Conservation (phyloP, 2,329 filamentous ascomycete species). For the Neospermospora avenae region DNA sequence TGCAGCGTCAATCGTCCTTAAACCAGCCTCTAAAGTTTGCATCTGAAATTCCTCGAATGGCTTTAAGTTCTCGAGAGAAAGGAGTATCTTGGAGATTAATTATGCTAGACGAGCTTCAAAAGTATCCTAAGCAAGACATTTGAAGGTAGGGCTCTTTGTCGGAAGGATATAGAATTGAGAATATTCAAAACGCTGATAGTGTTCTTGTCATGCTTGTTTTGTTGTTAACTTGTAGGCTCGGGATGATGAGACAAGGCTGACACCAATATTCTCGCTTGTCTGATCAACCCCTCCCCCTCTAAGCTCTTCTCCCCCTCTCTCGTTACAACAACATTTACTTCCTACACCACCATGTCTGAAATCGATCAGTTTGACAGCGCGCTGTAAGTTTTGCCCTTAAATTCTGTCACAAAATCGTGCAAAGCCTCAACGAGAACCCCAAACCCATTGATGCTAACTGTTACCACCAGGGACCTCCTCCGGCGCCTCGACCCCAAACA, state of each 20-base stretch:
- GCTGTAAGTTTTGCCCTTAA: conserved; percentile 30
- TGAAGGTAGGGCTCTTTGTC: too few relatives aligned
- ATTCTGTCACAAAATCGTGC: too few relatives aligned
- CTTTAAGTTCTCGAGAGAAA: too few relatives aligned
- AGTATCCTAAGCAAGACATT: too few relatives aligned
- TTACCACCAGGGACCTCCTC: conserved; percentile 79
- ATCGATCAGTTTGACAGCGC: conserved; percentile 37
- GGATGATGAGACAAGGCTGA: neutral
- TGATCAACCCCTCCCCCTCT: conserved; percentile 1
- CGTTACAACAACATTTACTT: neutral
- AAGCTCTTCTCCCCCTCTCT: conserved; percentile 1
- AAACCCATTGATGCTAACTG: neutral
- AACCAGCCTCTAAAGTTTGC: too few relatives aligned
- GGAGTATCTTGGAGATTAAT: too few relatives aligned
- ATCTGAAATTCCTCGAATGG: too few relatives aligned
- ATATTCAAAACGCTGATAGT: neutral
- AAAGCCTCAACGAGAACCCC: too few relatives aligned
- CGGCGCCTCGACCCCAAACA: conserved; percentile 94
- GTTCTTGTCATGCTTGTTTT: neutral
- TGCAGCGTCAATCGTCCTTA: too few relatives aligned
- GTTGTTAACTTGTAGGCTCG: neutral
- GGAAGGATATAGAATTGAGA: too few relatives aligned
- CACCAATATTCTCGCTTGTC: conserved; percentile 4
- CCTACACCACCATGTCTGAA: conserved; percentile 33
- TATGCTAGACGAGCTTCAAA: too few relatives aligned